Conservation (phyloP, 352 stramenopile species). For the Globisporangium recalcitrans region DNA sequence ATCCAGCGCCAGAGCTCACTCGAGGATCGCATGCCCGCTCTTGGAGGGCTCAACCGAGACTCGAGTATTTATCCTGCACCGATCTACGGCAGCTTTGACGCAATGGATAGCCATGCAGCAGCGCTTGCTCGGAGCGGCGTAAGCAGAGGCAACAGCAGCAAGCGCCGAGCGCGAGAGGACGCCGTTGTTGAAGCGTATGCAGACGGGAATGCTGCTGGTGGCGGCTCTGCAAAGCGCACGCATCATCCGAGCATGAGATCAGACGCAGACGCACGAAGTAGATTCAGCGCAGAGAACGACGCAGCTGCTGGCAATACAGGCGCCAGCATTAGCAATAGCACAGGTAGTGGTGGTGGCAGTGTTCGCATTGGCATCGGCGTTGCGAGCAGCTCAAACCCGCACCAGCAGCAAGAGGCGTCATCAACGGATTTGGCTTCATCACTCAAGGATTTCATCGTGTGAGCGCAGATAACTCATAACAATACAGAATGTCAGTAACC, state of each 20-base stretch:
- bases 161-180: not conserved
- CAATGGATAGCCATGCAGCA: not conserved
- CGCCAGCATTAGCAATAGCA: not conserved
- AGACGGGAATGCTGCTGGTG: not conserved
- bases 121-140: not conserved
- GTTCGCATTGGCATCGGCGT: not conserved
- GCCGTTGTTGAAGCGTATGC: not conserved
- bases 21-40: slow-evolving; percentile 13
- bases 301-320: not conserved
- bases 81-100: not conserved
- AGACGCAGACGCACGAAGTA: not conserved
- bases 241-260: not conserved
- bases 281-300: not conserved
- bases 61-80: slow-evolving; percentile 16
- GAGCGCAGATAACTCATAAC: not conserved
- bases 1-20: slow-evolving; percentile 8
- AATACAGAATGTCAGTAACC: not conserved
- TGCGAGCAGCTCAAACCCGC: not conserved
- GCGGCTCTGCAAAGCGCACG: not conserved
- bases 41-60: slow-evolving; percentile 15
- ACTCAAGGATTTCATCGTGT: not conserved
- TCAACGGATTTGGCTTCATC: not conserved
- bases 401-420: not conserved
- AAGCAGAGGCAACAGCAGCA: not conserved
- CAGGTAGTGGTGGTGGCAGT: not conserved